Evolutionary conservation across 495 filamentous ascomycete genomes (phyloP).

Genomic region (Ramalina peruviana): DNA sequence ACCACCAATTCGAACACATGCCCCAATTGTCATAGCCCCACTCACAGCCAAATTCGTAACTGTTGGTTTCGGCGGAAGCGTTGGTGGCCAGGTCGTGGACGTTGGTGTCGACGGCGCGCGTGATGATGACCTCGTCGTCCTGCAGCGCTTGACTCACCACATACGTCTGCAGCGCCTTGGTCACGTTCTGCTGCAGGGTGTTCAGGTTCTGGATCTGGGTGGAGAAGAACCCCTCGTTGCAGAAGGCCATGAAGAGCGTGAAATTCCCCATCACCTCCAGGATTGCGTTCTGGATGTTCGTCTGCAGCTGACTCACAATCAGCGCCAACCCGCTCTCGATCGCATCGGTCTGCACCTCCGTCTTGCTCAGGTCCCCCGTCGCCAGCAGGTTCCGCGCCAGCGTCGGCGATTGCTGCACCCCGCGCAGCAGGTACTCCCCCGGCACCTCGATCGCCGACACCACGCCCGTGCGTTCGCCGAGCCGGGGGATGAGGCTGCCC

Average conservation of each 20-base stretch:
- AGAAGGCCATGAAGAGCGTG: neutral
- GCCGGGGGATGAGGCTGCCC: neutral
- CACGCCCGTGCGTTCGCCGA: neutral
- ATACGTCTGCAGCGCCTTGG: conserved; percentile 1
- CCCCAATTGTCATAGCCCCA: neutral
- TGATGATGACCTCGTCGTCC: neutral
- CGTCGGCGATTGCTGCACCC: neutral
- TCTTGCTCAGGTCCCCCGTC: neutral
- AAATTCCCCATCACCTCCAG: neutral
- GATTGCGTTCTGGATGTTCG: neutral
- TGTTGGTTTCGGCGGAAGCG: neutral
- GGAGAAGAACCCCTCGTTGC: neutral
- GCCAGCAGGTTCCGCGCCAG: neutral
- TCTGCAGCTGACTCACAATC: neutral
- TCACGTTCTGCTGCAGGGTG: neutral
- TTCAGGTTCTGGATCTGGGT: neutral
- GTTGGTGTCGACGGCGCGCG: conserved; percentile 2
- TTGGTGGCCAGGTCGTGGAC: neutral
- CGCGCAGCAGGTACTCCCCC: conserved; percentile 2
- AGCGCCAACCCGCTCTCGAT: neutral
- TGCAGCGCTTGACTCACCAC: neutral
- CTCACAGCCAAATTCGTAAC: neutral
- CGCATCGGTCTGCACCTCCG: neutral
- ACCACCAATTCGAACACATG: conserved; percentile 1
- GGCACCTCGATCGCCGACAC: neutral